These are phyloP conservation scores for Massarina eburnea DNA, from an alignment of 2,329 filamentous ascomycete genomes.

Conservation along the genomic window DNA sequence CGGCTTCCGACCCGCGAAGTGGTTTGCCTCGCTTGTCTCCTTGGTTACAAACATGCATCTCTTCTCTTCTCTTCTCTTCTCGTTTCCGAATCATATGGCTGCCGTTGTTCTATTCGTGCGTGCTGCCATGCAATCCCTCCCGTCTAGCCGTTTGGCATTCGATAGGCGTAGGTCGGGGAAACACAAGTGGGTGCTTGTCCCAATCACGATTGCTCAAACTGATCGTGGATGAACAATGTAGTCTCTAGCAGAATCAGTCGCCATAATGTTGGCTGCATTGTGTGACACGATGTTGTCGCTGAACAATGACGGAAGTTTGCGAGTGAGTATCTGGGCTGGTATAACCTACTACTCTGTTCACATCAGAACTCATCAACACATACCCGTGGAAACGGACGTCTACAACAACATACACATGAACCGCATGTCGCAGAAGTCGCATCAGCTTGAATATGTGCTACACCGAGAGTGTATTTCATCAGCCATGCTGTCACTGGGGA, in stretches of 20 bases:
- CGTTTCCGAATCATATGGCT: background rate
- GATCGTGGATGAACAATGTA: background rate
- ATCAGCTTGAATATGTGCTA: conserved; percentile 29
- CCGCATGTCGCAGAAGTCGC: background rate
- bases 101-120: background rate
- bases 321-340: background rate
- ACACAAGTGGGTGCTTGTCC: background rate
- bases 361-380: background rate
- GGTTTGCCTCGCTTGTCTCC: background rate
- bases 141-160: background rate
- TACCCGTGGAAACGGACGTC: too few relatives aligned
- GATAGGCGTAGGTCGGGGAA: background rate
- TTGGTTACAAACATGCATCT: background rate
- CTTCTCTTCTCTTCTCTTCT: background rate
- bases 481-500: conserved; percentile 34
- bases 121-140: background rate
- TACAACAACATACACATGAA: background rate
- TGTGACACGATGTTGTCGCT: background rate
- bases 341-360: background rate
- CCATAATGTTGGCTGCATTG: background rate
- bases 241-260: background rate
- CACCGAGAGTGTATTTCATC: conserved; percentile 34
- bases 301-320: conserved; percentile 1
- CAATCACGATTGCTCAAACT: background rate
- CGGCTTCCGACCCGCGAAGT: background rate